phyloP scores from a whole-genome alignment of 1,284 basidiomycete species.

The Irpex lacteus region DNA sequence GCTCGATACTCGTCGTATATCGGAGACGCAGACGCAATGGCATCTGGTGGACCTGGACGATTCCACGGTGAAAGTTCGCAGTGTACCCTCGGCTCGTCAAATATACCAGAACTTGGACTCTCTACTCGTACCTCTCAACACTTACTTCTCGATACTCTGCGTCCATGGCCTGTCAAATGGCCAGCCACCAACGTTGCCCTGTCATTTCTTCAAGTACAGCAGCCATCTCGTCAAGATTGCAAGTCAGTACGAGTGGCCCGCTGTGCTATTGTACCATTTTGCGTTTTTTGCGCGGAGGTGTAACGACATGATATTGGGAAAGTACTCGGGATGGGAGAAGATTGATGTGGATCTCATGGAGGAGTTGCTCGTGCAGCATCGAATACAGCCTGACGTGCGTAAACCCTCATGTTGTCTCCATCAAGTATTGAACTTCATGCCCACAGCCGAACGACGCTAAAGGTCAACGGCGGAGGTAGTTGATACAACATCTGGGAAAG shows the following conservation, averaged over 20 bases:
- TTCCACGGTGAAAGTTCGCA: constrained; percentile 22
- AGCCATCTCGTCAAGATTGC: constrained; percentile 31
- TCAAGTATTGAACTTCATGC: too few species aligned
- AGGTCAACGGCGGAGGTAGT: neutral
- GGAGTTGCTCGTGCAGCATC: constrained; percentile 29
- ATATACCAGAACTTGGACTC: constrained; percentile 31
- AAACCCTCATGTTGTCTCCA: too few species aligned
- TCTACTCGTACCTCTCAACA: constrained; percentile 32
- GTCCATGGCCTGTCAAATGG: constrained; percentile 27
- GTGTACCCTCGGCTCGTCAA: constrained; percentile 25
- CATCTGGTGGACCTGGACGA: constrained; percentile 30
- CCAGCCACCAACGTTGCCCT: constrained; percentile 26
- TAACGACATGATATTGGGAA: constrained; percentile 31
- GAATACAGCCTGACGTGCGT: constrained; percentile 18
- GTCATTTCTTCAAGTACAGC: constrained; percentile 30
- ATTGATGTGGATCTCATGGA: constrained; percentile 33
- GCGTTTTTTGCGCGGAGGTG: constrained; percentile 31
- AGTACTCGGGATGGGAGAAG: constrained; percentile 29
- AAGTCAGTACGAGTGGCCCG: constrained; percentile 32
- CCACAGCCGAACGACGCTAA: neutral
- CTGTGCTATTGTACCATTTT: constrained; percentile 32
- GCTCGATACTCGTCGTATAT: constrained; percentile 31
- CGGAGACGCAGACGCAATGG: constrained; percentile 29
- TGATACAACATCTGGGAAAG: neutral
- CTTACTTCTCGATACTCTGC: constrained; percentile 32